Conservation (phyloP, 1,284 basidiomycete species). For the Ganoderma resinaceum region DNA sequence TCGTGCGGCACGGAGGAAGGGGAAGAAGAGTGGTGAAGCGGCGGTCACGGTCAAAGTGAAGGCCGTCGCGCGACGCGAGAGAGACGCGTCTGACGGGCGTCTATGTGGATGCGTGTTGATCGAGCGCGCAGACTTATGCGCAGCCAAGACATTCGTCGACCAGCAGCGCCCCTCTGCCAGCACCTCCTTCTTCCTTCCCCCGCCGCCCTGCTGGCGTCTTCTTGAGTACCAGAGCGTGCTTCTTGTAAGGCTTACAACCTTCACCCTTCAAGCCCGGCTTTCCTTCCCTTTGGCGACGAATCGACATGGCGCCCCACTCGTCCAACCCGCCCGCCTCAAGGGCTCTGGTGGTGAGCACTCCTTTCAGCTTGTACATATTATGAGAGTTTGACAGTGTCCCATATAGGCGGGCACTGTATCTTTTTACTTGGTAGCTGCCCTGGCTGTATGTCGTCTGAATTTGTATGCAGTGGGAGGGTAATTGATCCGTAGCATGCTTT, state of each 20-base stretch:
- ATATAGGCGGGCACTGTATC: conserved; percentile 67
- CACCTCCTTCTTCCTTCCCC: not conserved
- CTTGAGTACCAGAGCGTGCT: not conserved
- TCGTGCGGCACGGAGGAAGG: not conserved
- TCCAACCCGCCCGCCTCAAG: conserved; percentile 32
- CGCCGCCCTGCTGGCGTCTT: not conserved
- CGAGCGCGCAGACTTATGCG: too few relatives aligned
- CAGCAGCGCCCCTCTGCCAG: conserved; percentile 12
- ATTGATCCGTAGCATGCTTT: conserved; percentile 27
- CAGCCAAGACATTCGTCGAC: conserved; percentile 14
- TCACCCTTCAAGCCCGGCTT: not conserved
- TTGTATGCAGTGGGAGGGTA: conserved; percentile 3
- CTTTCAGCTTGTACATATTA: not conserved
- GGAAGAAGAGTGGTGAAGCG: not conserved
- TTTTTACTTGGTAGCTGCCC: conserved; percentile 84
- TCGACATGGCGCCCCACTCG: conserved; percentile 12
- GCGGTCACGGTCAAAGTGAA: conserved; percentile 8
- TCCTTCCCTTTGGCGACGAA: not conserved
- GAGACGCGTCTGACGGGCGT: conserved; percentile 8
- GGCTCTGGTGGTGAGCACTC: conserved; percentile 32
- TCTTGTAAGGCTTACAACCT: not conserved
- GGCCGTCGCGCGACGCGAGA: conserved; percentile 12
- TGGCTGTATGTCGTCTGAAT: conserved; percentile 65
- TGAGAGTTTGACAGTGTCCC: not conserved
- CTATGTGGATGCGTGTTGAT: conserved; percentile 19